Evolutionary conservation across 345 rosid genomes (phyloP), one percentile per base, ranked within the genome.

Genomic region (Salix brachista): DNA sequence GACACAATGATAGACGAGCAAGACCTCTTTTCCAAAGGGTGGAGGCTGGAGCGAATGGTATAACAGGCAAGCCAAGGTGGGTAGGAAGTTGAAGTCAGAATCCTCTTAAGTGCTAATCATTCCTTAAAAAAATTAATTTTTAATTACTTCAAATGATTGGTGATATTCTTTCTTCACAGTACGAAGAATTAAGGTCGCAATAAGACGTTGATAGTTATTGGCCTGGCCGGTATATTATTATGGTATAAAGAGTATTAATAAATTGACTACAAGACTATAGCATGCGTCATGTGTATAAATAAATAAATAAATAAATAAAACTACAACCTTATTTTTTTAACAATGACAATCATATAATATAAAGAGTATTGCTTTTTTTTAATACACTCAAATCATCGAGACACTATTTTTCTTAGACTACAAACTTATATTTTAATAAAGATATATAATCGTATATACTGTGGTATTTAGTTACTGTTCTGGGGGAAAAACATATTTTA

Each of bases 81-180:
- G 36, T 78, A 41, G 37, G 44, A 54, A 28, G 30, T 71, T 73
- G 46, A 60, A 46, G 70, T 79, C 74, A 60, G 73, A 67, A 44
- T 68, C 1, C 4, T 75, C 14, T 67, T 36, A 54, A 71, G 65
- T 56, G 68, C 64, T 39, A 78, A 78, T 78, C 68, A 73, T 67
- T 60, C 46, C 66, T 23, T 64, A 26, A 18, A 54, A 37, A 7
- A 56, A 19, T 36, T 18, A 67, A 21, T 67, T 67, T 52, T 52
- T 1, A 16, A 18, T 74, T n/a, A n/a, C 25, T 56, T n/a, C 26
- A 56, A 12, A 46, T 46, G 52, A 46, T 46, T 46, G 50, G 14
- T 78, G 73, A 67, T 25, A 72, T 46, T 52, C 61, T 66, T 4
- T 67, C 11, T 18, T 69, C 30, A 69, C 32, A 19, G 28, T 65